Evolutionary conservation across 768 basidiomycete species (phyloP).

Genomic region (Boletellus emodensis): DNA sequence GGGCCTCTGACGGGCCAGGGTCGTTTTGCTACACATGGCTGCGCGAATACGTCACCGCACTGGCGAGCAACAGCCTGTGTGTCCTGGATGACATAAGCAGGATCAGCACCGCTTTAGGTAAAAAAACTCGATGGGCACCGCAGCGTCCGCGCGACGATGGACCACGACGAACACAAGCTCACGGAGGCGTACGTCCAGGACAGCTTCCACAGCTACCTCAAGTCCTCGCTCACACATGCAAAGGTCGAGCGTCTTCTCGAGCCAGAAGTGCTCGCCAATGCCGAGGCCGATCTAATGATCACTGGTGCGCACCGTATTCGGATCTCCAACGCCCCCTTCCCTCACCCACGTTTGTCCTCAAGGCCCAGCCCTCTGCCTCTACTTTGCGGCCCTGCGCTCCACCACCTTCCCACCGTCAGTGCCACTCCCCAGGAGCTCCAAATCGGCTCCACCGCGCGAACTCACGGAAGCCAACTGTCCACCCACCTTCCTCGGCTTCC

Average conservation of each 20-base stretch:
- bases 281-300: conserved; percentile 83
- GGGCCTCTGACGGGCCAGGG: background rate
- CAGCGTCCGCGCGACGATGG: conserved; percentile 6
- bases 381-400: conserved; percentile 77
- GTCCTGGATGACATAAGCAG: conserved; percentile 1
- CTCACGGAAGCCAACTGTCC: conserved; percentile 71
- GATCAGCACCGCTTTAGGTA: background rate
- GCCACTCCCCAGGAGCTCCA: conserved; percentile 61
- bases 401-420: conserved; percentile 78
- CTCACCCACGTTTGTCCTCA: background rate
- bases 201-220: conserved; percentile 79
- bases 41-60: conserved; percentile 16
- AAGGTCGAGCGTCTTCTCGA: conserved; percentile 73
- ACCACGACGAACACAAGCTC: conserved; percentile 36
- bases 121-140: background rate
- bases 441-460: conserved; percentile 46
- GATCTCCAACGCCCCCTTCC: background rate
- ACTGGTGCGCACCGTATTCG: conserved; percentile 48
- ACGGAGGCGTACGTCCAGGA: conserved; percentile 68
- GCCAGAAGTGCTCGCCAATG: conserved; percentile 67
- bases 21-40: background rate
- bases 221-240: conserved; percentile 72
- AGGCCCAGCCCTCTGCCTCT: conserved; percentile 81
- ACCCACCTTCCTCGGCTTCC: conserved; percentile 59
- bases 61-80: background rate